Evolutionary conservation across 2,329 filamentous ascomycete genomes (phyloP).

Genomic region (Davidsoniella neocaledoniae): DNA sequence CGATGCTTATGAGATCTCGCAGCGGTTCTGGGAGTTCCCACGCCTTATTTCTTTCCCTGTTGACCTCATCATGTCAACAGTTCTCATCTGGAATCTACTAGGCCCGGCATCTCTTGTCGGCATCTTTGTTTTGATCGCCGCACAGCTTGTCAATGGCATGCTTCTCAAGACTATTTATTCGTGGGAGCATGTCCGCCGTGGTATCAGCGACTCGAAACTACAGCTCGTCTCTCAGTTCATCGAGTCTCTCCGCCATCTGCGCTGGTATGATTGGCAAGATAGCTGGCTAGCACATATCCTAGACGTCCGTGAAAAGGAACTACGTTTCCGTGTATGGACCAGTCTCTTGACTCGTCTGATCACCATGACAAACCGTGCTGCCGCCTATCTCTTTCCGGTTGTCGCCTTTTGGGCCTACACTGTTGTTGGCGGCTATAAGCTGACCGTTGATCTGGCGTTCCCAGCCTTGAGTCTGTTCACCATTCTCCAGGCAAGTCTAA

Average conservation of each 20-base stretch:
- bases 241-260: slow-evolving; percentile 63
- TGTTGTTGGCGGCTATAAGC: slow-evolving; percentile 44
- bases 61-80: slow-evolving; percentile 55
- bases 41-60: slow-evolving; percentile 60
- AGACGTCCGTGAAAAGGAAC: slow-evolving; percentile 48
- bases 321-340: slow-evolving; percentile 47
- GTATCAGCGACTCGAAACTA: slow-evolving; percentile 59
- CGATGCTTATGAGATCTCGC: slow-evolving; percentile 68
- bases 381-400: slow-evolving; percentile 61
- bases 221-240: slow-evolving; percentile 76
- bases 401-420: slow-evolving; percentile 73
- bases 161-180: slow-evolving; percentile 31
- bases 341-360: slow-evolving; percentile 48
- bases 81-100: slow-evolving; percentile 61
- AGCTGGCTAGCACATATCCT: slow-evolving; percentile 57
- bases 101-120: slow-evolving; percentile 55
- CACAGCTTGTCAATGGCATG: slow-evolving; percentile 48
- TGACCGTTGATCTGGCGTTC: slow-evolving; percentile 72
- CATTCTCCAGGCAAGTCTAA: slow-evolving; percentile 56
- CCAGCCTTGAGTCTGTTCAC: slow-evolving; percentile 68
- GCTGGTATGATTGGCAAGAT: slow-evolving; percentile 71
- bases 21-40: slow-evolving; percentile 77
- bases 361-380: slow-evolving; percentile 50
- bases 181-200: slow-evolving; percentile 54
- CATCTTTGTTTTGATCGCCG: slow-evolving; percentile 37